phyloP scores from a whole-genome alignment of 148 eudicot species.

The Pharnaceum exiguum region DNA sequence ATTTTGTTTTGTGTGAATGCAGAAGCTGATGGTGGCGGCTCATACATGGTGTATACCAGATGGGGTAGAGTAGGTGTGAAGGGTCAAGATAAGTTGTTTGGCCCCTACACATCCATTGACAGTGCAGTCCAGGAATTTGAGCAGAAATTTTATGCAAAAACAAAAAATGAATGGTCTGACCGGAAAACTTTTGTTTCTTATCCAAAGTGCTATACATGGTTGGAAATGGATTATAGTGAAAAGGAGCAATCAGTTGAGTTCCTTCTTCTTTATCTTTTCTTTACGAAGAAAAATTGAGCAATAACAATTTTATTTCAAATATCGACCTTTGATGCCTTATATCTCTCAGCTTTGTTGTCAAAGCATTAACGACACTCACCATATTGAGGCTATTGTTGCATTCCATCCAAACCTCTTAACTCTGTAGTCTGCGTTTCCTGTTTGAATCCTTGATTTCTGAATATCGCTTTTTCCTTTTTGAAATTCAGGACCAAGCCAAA shows the following conservation, averaged over 20 bases:
- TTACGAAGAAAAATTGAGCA: no score
- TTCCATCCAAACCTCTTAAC: no score
- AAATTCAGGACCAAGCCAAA: constrained; percentile 44
- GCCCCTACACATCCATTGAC: constrained; percentile 63
- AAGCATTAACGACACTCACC: no score
- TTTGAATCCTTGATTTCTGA: no score
- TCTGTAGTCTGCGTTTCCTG: no score
- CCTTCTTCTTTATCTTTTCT: constrained; percentile 3
- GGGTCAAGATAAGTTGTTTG: constrained; percentile 85
- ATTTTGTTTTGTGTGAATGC: constrained; percentile 21
- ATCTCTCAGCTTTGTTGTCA: no score
- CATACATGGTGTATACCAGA: constrained; percentile 75
- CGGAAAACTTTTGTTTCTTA: constrained; percentile 58
- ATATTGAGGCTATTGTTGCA: no score
- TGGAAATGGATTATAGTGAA: constrained; percentile 92
- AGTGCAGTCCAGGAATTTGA: constrained; percentile 68
- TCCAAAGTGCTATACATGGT: constrained; percentile 77
- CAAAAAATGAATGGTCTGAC: constrained; percentile 66
- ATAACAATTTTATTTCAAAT: background rate
- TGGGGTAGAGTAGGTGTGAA: constrained; percentile 98
- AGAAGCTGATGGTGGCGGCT: constrained; percentile 81
- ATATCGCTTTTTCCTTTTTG: no score
- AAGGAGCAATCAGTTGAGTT: constrained; percentile 44
- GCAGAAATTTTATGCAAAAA: constrained; percentile 68
- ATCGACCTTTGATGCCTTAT: no score